phyloP scores from a whole-genome alignment of 2,329 filamentous ascomycete species.

The Neopestalotiopsis sp. region DNA sequence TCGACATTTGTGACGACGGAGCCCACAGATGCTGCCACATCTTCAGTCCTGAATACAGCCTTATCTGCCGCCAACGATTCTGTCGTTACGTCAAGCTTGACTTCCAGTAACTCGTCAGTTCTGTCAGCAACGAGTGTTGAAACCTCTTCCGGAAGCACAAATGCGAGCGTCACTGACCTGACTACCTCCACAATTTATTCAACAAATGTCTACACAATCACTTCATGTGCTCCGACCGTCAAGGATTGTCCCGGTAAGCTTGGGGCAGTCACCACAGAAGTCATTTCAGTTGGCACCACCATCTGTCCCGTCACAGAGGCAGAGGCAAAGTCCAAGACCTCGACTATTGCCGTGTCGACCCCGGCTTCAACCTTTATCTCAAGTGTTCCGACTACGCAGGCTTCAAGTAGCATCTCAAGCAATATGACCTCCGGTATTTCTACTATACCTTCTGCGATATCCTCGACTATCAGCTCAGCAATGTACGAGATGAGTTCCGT shows the following conservation, averaged over 20 bases:
- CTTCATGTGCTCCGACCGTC: conserved; percentile 32
- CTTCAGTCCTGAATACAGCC: background rate
- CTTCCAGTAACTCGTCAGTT: background rate
- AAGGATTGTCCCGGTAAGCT: conserved; percentile 30
- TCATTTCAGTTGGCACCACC: conserved; percentile 32
- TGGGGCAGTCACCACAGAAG: conserved; percentile 32
- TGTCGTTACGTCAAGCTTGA: background rate
- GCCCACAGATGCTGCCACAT: background rate
- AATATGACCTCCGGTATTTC: conserved; percentile 19
- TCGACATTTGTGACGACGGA: background rate
- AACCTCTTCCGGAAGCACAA: conserved; percentile 15
- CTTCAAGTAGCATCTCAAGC: conserved; percentile 3
- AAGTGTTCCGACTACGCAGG: conserved; percentile 1
- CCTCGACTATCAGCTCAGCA: conserved; percentile 18
- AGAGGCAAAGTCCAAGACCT: background rate
- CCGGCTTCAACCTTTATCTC: conserved; percentile 8
- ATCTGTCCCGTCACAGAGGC: conserved; percentile 28
- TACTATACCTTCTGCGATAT: conserved; percentile 19
- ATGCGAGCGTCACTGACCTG: conserved; percentile 15
- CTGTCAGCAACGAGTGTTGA: background rate
- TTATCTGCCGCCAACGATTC: background rate
- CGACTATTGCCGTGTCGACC: background rate
- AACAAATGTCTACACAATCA: conserved; percentile 35
- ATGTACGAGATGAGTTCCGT: conserved; percentile 24
- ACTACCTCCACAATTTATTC: conserved; percentile 33